phyloP scores from a whole-genome alignment of 2,329 filamentous ascomycete species.

The Whalleya microplaca region DNA sequence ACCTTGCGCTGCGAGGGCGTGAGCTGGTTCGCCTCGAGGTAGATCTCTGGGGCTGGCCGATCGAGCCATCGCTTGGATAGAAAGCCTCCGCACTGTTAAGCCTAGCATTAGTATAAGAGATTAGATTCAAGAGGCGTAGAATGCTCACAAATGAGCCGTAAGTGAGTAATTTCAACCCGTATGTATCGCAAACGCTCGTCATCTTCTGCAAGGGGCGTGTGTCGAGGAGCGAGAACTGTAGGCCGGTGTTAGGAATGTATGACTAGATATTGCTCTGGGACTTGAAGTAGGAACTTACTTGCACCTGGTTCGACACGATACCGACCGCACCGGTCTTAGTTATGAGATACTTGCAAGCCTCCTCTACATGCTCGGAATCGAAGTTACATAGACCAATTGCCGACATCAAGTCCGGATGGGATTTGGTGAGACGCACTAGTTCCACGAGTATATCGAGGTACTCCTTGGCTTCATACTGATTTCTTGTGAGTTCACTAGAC shows the following conservation, averaged over 20 bases:
- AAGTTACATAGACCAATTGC: constrained; percentile 42
- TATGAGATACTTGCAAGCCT: constrained; percentile 40
- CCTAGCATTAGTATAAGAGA: background rate
- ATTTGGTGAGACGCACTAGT: constrained; percentile 34
- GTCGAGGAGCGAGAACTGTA: constrained; percentile 40
- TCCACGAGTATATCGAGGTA: constrained; percentile 41
- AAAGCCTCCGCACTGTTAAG: constrained; percentile 40
- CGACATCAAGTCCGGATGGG: constrained; percentile 35
- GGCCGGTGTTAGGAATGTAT: background rate
- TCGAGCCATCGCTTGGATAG: constrained; percentile 39
- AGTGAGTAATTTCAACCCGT: constrained; percentile 38
- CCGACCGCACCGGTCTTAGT: constrained; percentile 32
- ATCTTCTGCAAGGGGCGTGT: constrained; percentile 37
- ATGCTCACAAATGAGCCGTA: constrained; percentile 40
- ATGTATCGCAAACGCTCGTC: constrained; percentile 33
- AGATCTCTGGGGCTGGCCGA: constrained; percentile 37
- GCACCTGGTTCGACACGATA: constrained; percentile 41
- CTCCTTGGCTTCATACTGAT: constrained; percentile 39
- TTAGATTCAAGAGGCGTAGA: background rate
- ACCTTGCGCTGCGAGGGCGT: constrained; percentile 44
- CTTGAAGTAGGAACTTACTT: constrained; percentile 28
- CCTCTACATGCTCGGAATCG: constrained; percentile 36
- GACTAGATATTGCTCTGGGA: background rate
- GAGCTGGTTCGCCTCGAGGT: constrained; percentile 33
- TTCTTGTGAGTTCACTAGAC: background rate